phyloP scores from a whole-genome alignment of 2,329 filamentous ascomycete genomes.

The Rasamsonia emersonii region DNA sequence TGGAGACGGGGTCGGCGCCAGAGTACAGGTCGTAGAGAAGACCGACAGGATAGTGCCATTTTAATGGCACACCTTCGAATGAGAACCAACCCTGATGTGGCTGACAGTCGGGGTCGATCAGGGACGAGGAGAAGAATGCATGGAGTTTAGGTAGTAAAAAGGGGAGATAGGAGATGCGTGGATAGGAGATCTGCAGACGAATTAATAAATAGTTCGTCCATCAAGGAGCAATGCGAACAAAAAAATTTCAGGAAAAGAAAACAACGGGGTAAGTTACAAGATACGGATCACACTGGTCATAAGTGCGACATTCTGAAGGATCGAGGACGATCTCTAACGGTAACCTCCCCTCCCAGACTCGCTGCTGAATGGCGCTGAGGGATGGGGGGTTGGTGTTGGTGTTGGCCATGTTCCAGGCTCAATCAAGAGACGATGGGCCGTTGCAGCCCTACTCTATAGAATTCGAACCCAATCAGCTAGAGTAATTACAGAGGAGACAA shows the following conservation, averaged over 20 bases:
- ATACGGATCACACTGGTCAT: slow-evolving; percentile 53
- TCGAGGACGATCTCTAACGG: slow-evolving; percentile 53
- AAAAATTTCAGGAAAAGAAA: background rate
- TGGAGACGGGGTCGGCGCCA: slow-evolving; percentile 41
- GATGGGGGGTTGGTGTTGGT: slow-evolving; percentile 14
- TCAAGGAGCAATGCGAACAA: slow-evolving; percentile 1
- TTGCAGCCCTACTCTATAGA: too few relatives aligned
- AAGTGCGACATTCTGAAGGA: slow-evolving; percentile 52
- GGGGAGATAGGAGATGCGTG: slow-evolving; percentile 60
- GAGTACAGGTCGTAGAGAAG: slow-evolving; percentile 62
- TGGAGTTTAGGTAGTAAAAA: slow-evolving; percentile 55
- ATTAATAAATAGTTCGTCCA: too few relatives aligned
- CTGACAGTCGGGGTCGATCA: slow-evolving; percentile 50
- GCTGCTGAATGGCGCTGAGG: slow-evolving; percentile 30
- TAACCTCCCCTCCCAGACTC: slow-evolving; percentile 51
- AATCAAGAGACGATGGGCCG: too few relatives aligned
- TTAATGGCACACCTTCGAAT: slow-evolving; percentile 59
- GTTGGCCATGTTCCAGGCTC: slow-evolving; percentile 3
- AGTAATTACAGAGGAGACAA: too few relatives aligned
- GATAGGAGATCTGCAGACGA: slow-evolving; percentile 49
- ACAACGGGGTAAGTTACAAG: slow-evolving; percentile 34
- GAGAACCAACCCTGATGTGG: slow-evolving; percentile 54
- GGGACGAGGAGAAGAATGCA: slow-evolving; percentile 49
- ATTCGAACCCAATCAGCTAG: too few relatives aligned
- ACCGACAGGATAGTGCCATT: slow-evolving; percentile 64